Evolutionary conservation across 2,329 filamentous ascomycete species (phyloP), one percentile per base, ranked within the genome.

Genomic region (Aspergillus sp.): DNA sequence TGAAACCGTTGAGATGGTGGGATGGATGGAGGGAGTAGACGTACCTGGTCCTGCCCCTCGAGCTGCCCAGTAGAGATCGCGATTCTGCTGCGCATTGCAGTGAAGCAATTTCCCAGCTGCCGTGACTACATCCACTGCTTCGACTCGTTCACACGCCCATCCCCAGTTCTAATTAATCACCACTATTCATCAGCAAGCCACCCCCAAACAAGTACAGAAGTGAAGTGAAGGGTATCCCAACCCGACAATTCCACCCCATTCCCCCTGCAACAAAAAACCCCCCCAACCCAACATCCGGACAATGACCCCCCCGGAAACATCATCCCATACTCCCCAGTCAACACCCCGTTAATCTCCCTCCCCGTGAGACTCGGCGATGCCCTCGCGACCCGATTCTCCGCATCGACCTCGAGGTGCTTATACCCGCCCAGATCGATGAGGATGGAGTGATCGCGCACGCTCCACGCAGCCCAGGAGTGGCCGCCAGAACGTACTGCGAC

Each of bases 171-270:
- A 41, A 8, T 19, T 11, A 26, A 19, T 4, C 19, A 19, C 4
- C 19, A 33, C 40, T 45, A 30, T 46, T 31, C 39, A 42, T 13
- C 7, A 29, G 19, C 26, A 26, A 19, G 4, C 6, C 11, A 7
- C 6, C 6, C 8, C 19, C 1, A 4, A 29, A 26, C 5, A 29
- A 8, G 12, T 19, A 12, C 7, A 5, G 7, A 28, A 27, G 13
- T 4, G 3, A 56, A 19, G 19, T 19, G 19, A 19, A 19, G 19
- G 19, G 19, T 19, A 19, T 19, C 19, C 66, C 43, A 46, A 74
- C 72, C 56, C 70, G 73, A 51, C 73, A 77, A 51, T 78, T 78
- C 77, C 77, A 81, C 0, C 77, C 77, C 74, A 79, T 78, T 1
- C 77, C 77, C 77, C 77, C 50, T 79, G 76, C 10, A 81, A 56